Evolutionary conservation across 257 asterid genomes (phyloP).

Genomic region (Rhazya stricta): DNA sequence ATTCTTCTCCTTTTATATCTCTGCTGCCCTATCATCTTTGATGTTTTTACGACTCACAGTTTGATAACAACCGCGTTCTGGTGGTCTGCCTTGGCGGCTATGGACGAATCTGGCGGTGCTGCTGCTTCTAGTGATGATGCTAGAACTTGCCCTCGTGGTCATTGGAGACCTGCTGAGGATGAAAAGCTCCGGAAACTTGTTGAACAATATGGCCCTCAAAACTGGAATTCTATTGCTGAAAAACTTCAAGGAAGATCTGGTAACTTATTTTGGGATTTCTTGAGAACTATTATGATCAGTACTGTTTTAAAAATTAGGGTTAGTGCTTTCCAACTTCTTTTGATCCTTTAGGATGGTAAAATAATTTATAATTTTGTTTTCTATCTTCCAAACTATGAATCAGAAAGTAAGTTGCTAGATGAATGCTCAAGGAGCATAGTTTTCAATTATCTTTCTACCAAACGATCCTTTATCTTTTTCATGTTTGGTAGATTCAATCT

Average conservation of each 20-base stretch:
- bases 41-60: background rate
- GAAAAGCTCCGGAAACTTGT: slow-evolving; percentile 78
- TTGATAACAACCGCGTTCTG: background rate
- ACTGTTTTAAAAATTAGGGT: slow-evolving; percentile 19
- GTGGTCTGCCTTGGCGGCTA: slow-evolving; percentile 17
- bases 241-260: slow-evolving; percentile 98
- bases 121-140: slow-evolving; percentile 40
- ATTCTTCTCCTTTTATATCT: slow-evolving; percentile 13
- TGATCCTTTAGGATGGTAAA: background rate
- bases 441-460: no score
- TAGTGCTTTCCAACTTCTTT: background rate
- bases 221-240: slow-evolving; percentile 96
- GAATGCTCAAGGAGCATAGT: background rate
- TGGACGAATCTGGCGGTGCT: slow-evolving; percentile 48
- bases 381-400: background rate
- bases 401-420: background rate
- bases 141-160: slow-evolving; percentile 75
- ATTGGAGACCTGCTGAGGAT: slow-evolving; percentile 94
- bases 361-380: background rate
- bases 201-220: slow-evolving; percentile 79
- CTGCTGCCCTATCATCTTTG: slow-evolving; percentile 13
- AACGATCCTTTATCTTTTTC: background rate
- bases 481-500: background rate
- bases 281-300: background rate
- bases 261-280: background rate